Base-by-base conservation (phyloP, 2,329 filamentous ascomycete genomes). In the Chrysosporium keratinophilum region DNA sequence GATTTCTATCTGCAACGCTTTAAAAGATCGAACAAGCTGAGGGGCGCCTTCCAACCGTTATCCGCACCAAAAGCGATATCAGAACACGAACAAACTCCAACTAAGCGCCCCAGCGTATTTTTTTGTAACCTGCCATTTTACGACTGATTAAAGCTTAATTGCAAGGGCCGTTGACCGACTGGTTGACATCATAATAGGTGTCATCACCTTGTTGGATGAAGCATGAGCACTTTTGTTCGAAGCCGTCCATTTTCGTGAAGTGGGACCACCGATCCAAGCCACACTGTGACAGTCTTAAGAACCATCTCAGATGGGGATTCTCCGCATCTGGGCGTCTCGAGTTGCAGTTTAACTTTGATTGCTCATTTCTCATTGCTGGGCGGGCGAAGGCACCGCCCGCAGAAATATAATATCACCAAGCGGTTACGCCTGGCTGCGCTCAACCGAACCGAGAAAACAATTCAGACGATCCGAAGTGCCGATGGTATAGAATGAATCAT, bases 311-410 rank as follows among this genome's bases (percentile, higher is more conserved):
- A 11, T 51, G 12, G 40, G 17, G 15, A 51, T 20, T 44, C 49
- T 43, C 49, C 49, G 49, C 49, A 35, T 15, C 34, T 35, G 20
- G 41, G 40, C 49, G 49, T 43, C 49, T 44, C 20, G 49, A 43
- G 19, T 7, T 37, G 40, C 39, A 51, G 28, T 35, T 41, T 35
- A 23, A 37, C 49, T 51, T 49, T 49, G 20, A 40, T 40, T 40
- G 46, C 34, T 33, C 17, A 40, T 40, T 17, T 37, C 33, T 14
- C 45, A 37, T 20, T 34, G 45, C 45, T 23, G n/a, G 34, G 37
- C n/a, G n/a, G 37, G 15, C 14, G 10, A 2, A 14, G 34, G 31
- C 28, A 46, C 17, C 17, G 14, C 37, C 28, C 7, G 5, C 35
- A 49, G 12, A 35, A 34, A 7, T 31, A 17, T 40, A 12, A 40